Percentiles rank a stretch among this genome's conserved stretches.
These are phyloP conservation scores for Tanacetum coccineum DNA, from an alignment of 129 eudicot genomes.

Conservation along the genomic window DNA sequence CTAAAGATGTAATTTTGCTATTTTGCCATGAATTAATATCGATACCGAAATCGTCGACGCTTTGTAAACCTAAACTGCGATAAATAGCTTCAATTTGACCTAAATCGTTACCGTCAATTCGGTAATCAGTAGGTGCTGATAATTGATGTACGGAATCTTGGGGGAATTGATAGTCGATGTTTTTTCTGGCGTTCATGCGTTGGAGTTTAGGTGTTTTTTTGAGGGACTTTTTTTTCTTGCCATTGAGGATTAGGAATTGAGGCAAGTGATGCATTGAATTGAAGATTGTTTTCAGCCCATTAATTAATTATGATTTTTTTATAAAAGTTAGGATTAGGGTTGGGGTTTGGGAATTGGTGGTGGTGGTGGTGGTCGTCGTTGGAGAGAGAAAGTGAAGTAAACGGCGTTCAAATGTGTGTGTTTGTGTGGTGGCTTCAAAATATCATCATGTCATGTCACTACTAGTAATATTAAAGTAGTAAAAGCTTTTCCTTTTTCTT, in stretches of 20 bases:
- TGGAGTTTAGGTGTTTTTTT: constrained; percentile 38
- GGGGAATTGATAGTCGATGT: constrained; percentile 44
- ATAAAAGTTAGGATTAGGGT: no score
- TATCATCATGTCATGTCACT: no score
- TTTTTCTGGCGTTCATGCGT: constrained; percentile 43
- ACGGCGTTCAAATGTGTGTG: no score
- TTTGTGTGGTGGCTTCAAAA: no score
- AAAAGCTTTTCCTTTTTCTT: no score
- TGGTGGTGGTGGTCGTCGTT: no score
- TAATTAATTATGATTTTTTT: neutral
- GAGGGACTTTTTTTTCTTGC: constrained; percentile 18
- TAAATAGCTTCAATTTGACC: constrained; percentile 43
- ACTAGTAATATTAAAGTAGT: no score
- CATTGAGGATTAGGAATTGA: constrained; percentile 17
- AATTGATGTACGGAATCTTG: constrained; percentile 13
- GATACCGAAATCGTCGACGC: constrained; percentile 63
- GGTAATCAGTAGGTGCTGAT: constrained; percentile 44
- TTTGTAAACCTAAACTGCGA: constrained; percentile 47
- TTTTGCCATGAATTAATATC: constrained; percentile 43
- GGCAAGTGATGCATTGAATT: constrained; percentile 11
- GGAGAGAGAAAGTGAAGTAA: no score
- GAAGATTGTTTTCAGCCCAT: neutral
- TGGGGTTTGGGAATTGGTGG: no score
- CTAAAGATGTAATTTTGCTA: constrained; percentile 31
- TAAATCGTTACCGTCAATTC: constrained; percentile 43